Base-by-base conservation (phyloP, 768 basidiomycete species). In the Myochromella boudieri region DNA sequence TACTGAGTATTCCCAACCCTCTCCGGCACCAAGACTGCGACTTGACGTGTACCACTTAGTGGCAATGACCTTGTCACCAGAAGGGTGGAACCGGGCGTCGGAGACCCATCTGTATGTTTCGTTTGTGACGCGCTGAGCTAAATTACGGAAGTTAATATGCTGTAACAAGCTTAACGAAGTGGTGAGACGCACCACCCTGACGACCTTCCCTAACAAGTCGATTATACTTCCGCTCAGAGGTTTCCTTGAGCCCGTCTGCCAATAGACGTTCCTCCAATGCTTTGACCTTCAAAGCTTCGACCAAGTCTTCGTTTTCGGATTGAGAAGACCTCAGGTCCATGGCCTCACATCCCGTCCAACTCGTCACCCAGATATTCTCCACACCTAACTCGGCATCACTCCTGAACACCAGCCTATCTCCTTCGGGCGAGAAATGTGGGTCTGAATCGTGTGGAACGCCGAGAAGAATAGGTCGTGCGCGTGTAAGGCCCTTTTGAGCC, bases 1-100 rank as follows among this genome's bases (percentile, higher is more conserved):
- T 20, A 84, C 70, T 5, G 62, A 37, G 49, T 82, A 88, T 58
- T 80, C 74, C 87, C 86, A 88, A 32, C 79, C 83, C 69, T 88
- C 87, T 1, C 84, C 85, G 1, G 84, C 85, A 27, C 82, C 84
- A 25, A 87, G 68, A 40, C 81, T 82, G 6, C 86, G 78, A 3
- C 41, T 52, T 4, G 79, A 80, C 20, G 81, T 86, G 52, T 86
- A 87, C 85, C 86, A 86, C 60, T 88, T 88, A 9, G 85, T 87
- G n/a, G 85, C 84, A 43, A 88, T 66, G 14, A 88, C 63, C 53
- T 73, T 81, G 24, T 62, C 54, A 1, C 83, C 83, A 8, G 78
- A 80, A 3, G 85, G 82, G 56, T 89, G 84, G 70, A 85, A 87
- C 36, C 82, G 78, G 4, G 84, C 72, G 46, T 87, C 86, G 21